Evolutionary conservation across 31 red algal genomes (phyloP).

Genomic region (Odonthalia washingtoniensis): DNA sequence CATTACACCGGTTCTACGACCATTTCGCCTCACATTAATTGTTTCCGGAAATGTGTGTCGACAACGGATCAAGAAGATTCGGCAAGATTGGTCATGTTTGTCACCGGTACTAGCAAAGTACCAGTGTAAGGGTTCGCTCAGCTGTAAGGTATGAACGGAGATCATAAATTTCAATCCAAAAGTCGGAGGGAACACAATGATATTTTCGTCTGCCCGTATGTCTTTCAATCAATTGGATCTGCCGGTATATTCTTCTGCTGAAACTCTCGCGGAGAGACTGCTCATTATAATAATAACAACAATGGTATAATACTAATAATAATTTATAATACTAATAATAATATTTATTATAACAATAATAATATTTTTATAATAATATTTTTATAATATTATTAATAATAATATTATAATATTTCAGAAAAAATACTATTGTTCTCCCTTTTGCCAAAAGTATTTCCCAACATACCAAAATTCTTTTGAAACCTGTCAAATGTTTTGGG

Average conservation of each 20-base stretch:
- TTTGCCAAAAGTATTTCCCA: too few species aligned
- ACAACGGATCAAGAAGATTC: conserved; percentile 92
- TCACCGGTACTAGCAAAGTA: conserved; percentile 99
- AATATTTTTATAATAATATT: too few species aligned
- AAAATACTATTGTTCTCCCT: too few species aligned
- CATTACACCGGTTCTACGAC: conserved; percentile 94
- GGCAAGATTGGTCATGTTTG: conserved; percentile 90
- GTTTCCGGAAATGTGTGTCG: conserved; percentile 93
- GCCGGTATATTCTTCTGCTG: conserved; percentile 84
- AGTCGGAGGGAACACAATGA: conserved; percentile 80
- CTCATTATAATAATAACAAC: too few species aligned
- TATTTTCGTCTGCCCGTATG: conserved; percentile 90
- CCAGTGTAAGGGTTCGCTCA: conserved; percentile 94
- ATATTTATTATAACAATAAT: too few species aligned
- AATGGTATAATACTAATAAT: too few species aligned
- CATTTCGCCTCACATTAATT: conserved; percentile 86
- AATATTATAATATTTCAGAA: too few species aligned
- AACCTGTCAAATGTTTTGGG: too few species aligned
- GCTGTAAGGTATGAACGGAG: conserved; percentile 96
- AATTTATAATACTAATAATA: too few species aligned
- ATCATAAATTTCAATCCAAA: conserved; percentile 96
- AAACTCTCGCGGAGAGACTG: too few species aligned
- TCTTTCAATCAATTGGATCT: conserved; percentile 99
- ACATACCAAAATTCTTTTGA: too few species aligned
- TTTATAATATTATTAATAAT: too few species aligned